Evolutionary conservation across 2,329 filamentous ascomycete genomes (phyloP), one percentile per base, ranked within the genome.

Genomic region (Fusarium sterilihyphosum): DNA sequence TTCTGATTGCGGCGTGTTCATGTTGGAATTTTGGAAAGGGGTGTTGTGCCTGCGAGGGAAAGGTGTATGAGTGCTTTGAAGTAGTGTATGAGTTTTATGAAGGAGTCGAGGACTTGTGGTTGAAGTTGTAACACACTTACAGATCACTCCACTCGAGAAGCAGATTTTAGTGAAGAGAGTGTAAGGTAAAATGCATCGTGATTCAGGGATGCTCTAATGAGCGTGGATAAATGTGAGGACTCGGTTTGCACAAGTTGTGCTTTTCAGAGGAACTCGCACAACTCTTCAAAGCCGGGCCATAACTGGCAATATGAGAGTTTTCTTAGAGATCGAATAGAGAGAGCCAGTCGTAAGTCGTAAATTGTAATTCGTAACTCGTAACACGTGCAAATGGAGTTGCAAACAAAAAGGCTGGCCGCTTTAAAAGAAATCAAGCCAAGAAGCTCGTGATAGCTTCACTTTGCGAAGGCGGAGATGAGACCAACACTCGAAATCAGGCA

Each of bases 21-120:
- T 50, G 29, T 35, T 22, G 7, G 20, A 22, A 29, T 20, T 29
- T 47, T 8, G 35, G 5, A 18, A 35, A 46, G 18, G 20, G 20
- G 37, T 59, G 56, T 58, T 33, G 50, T 59, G 22, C 49, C 62
- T 75, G 31, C 18, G 17, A 29, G 54, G 38, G 38, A 53, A 47
- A 33, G 40, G 52, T 41, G 56, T 58, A 38, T 73, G 50, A 69
- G 66, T 52, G 63, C 41, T 24, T 35, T 37, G 44, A 43, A 46
- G 46, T 31, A 44, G 56, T 52, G 52, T 57, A 33, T 67, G 43
- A 65, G 62, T 47, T 71, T 61, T 22, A n/a, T 40, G 44, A 43
- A 61, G 56, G 29, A 29, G 29, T 26, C 26, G 35, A 60, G 18
- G 40, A 35, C 52, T 29, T 37, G 29, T 24, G 54, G 33, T 44